phyloP scores from a whole-genome alignment of 2,329 filamentous ascomycete species.

The Davidsoniella neocaledoniae region DNA sequence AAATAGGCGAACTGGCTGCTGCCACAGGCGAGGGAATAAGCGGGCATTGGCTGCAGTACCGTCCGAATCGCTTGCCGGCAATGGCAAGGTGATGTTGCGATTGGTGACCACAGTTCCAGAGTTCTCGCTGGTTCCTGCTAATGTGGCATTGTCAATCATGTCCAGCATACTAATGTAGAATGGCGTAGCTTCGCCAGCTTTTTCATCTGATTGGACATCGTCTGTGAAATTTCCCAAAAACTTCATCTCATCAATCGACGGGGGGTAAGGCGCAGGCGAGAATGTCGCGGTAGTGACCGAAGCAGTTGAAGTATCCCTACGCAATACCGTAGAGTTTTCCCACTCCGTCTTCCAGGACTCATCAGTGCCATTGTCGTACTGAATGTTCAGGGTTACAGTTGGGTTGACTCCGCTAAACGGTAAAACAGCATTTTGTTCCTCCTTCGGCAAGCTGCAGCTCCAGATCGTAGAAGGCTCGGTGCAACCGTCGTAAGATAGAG shows the following conservation, averaged over 20 bases:
- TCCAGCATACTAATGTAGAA: conserved; percentile 67
- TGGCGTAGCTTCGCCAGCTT: conserved; percentile 71
- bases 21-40: conserved; percentile 51
- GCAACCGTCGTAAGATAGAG: conserved; percentile 48
- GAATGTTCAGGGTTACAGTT: conserved; percentile 64
- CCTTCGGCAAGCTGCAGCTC: conserved; percentile 74
- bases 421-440: conserved; percentile 46
- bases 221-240: conserved; percentile 84
- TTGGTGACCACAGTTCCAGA: conserved; percentile 11
- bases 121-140: conserved; percentile 18
- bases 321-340: conserved; percentile 19
- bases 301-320: background rate
- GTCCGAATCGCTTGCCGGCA: conserved; percentile 44
- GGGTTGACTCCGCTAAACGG: conserved; percentile 54
- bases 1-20: conserved; percentile 71
- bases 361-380: conserved; percentile 45
- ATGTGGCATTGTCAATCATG: conserved; percentile 23
- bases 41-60: conserved; percentile 56
- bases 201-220: conserved; percentile 43
- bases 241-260: conserved; percentile 50
- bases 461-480: conserved; percentile 58
- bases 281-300: conserved; percentile 1
- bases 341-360: conserved; percentile 25
- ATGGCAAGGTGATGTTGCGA: conserved; percentile 34
- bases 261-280: conserved; percentile 37